These are phyloP conservation scores for Chlorokybus atmophyticus DNA, from an alignment of 139 green algal species.

Conservation along the genomic window DNA sequence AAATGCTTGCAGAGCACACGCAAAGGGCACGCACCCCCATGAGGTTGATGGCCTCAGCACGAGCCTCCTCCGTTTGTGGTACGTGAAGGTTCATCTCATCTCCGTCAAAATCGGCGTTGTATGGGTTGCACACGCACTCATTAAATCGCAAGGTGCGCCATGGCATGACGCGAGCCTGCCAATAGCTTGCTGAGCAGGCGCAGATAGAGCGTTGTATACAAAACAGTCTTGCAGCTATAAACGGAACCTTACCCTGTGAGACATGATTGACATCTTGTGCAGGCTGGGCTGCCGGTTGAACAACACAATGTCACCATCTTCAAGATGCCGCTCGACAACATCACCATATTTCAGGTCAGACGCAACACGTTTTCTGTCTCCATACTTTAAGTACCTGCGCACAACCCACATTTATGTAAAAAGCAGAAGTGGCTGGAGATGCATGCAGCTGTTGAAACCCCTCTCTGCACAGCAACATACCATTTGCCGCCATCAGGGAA, in stretches of 20 bases:
- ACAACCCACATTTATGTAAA: too few relatives aligned
- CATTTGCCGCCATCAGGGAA: slow-evolving; percentile 42
- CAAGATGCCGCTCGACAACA: slow-evolving; percentile 82
- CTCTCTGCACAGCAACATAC: too few relatives aligned
- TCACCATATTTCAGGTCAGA: slow-evolving; percentile 55
- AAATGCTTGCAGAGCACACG: too few relatives aligned
- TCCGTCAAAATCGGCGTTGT: slow-evolving; percentile 99
- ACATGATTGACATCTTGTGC: slow-evolving; percentile 96
- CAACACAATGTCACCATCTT: slow-evolving; percentile 86
- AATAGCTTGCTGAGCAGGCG: too few relatives aligned
- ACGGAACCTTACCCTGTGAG: slow-evolving; percentile 61
- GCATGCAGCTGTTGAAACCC: too few relatives aligned
- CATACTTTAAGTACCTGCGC: slow-evolving; percentile 53
- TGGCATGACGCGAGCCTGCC: slow-evolving; percentile 55
- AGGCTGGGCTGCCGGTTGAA: slow-evolving; percentile 97
- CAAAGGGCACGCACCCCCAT: too few relatives aligned
- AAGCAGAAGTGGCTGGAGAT: slow-evolving; percentile 1
- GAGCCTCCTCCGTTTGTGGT: slow-evolving; percentile 90
- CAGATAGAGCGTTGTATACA: too few relatives aligned
- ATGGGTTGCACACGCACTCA: slow-evolving; percentile 90
- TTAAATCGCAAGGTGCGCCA: slow-evolving; percentile 95
- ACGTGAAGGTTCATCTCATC: slow-evolving; percentile 99
- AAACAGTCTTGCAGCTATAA: too few relatives aligned
- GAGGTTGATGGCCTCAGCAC: slow-evolving; percentile 74
- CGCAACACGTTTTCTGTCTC: slow-evolving; percentile 71